These are phyloP conservation scores for Phytopythium montanum DNA, from an alignment of 352 stramenopile genomes.

Conservation along the genomic window DNA sequence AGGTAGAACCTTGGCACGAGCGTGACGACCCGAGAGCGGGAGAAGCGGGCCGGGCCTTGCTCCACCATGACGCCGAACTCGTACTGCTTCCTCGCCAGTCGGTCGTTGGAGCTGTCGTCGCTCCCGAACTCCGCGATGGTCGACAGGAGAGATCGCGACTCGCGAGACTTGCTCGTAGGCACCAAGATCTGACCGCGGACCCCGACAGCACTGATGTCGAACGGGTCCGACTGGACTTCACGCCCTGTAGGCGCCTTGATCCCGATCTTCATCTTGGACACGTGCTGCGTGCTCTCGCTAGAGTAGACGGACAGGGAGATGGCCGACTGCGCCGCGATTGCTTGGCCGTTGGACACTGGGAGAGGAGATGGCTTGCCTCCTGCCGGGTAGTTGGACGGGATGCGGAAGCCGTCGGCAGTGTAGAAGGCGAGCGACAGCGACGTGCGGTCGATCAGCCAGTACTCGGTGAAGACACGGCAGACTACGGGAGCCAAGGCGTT, in stretches of 20 bases:
- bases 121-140: conserved; percentile 39
- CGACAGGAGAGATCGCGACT: conserved; percentile 42
- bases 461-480: conserved; percentile 76
- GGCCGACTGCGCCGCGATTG: conserved; percentile 20
- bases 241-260: conserved; percentile 33
- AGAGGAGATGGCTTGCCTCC: not conserved
- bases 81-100: conserved; percentile 60
- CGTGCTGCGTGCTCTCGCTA: conserved; percentile 51
- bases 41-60: conserved; percentile 73
- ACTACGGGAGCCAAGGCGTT: conserved; percentile 57
- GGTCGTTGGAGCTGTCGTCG: conserved; percentile 12
- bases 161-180: conserved; percentile 35
- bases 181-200: conserved; percentile 72
- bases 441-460: conserved; percentile 84
- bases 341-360: not conserved
- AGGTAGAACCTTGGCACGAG: conserved; percentile 82
- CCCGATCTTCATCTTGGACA: conserved; percentile 77
- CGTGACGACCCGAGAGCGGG: conserved; percentile 69
- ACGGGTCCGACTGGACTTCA: conserved; percentile 68
- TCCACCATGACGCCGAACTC: conserved; percentile 87
- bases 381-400: conserved; percentile 39
- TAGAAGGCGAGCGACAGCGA: conserved; percentile 68
- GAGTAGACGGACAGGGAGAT: conserved; percentile 76
- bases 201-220: conserved; percentile 77
- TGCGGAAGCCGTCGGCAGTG: conserved; percentile 56